These are phyloP conservation scores for Ustilago tritici DNA, from an alignment of 1,284 basidiomycete species.

Conservation along the genomic window DNA sequence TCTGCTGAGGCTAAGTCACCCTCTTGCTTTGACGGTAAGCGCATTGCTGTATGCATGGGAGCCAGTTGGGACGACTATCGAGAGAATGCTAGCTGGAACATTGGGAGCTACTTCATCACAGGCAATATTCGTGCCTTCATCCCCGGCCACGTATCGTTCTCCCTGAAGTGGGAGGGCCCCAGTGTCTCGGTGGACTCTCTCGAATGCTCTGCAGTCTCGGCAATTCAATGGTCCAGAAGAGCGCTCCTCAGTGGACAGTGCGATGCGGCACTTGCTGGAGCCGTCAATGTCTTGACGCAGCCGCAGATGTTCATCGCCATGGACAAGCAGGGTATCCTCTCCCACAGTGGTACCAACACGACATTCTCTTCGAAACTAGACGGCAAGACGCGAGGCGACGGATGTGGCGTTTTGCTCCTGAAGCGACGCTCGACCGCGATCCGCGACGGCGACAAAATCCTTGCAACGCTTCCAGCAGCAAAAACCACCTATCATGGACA, in stretches of 20 bases:
- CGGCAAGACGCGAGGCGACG: conserved; percentile 53
- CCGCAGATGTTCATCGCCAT: conserved; percentile 56
- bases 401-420: conserved; percentile 49
- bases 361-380: conserved; percentile 42
- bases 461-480: conserved; percentile 40
- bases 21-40: conserved; percentile 42
- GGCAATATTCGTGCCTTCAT: conserved; percentile 59
- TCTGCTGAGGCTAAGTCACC: conserved; percentile 38
- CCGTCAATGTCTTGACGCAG: conserved; percentile 44
- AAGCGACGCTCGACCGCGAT: conserved; percentile 52
- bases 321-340: conserved; percentile 50
- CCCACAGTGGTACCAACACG: conserved; percentile 33
- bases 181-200: conserved; percentile 46
- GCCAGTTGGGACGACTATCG: conserved; percentile 56
- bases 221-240: conserved; percentile 44
- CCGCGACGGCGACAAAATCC: conserved; percentile 46
- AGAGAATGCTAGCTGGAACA: conserved; percentile 51
- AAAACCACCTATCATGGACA: conserved; percentile 27
- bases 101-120: conserved; percentile 58
- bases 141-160: conserved; percentile 47
- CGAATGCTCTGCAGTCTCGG: conserved; percentile 43
- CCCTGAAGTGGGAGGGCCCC: conserved; percentile 47
- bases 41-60: conserved; percentile 50
- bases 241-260: conserved; percentile 50
- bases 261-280: conserved; percentile 50